Base-by-base conservation (phyloP, 139 green algal species). In the Tetraselmis chui region DNA sequence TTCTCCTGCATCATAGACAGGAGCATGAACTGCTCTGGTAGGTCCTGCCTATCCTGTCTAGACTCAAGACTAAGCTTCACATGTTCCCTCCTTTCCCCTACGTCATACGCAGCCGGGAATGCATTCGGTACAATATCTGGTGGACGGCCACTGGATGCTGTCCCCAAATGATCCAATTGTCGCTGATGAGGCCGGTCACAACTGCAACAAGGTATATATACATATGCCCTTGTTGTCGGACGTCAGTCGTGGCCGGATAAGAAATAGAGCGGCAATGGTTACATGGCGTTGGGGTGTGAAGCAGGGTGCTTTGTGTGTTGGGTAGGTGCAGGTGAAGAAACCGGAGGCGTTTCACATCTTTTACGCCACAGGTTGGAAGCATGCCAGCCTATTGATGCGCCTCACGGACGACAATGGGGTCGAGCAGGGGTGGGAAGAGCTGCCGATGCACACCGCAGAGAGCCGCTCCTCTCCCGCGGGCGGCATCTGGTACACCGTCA, bases 61-160 rank as follows among this genome's bases (percentile, higher is more conserved):
- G n/a, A n/a, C n/a, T n/a, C n/a, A n/a, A n/a, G n/a, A n/a, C n/a
- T n/a, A n/a, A n/a, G n/a, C n/a, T n/a, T 77, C 26, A 22, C 74
- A 31, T 29, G 28, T 31, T 25, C 74, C 26, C 74, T 2, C 74
- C 74, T 23, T 23, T 28, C 74, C 74, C 25, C 25, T 25, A 22
- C 74, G 2, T 25, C 74, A 2, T 25, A 28, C 84, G 82, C 85
- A 84, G 59, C 89, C 86, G 30, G 89, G 89, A 28, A 59, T 76
- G 29, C 92, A 93, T 29, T 59, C 79, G 29, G 91, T 88, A 77
- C 85, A 91, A n/a, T 93, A 82, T 77, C 81, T 93, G 77, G 90
- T 92, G 31, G 88, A 93, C 77, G 86, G 84, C 1, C 80, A 82
- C 22, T 93, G 87, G 86, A 82, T 83, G 76, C 82, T 86, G 23